Conservation (phyloP, 2,329 filamentous ascomycete genomes). For the Neonectria hederae region DNA sequence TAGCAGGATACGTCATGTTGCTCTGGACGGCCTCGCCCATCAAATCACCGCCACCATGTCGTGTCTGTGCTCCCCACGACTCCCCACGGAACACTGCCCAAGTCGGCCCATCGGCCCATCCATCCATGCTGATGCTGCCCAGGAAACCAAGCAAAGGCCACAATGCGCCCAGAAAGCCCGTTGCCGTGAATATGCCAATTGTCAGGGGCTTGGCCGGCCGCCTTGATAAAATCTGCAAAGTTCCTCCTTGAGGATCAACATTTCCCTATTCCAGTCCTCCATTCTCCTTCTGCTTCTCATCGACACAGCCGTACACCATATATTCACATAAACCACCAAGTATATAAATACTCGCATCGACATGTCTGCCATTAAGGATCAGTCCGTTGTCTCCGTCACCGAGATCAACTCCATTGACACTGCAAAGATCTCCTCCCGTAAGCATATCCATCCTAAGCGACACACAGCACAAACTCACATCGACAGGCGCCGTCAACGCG, state of each 20-base stretch:
- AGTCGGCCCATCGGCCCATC: constrained; percentile 43
- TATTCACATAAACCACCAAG: constrained; percentile 7
- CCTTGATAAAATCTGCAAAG: constrained; percentile 34
- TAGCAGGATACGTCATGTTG: constrained; percentile 14
- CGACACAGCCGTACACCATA: not conserved
- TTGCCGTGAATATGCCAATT: constrained; percentile 34
- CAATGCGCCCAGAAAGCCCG: constrained; percentile 39
- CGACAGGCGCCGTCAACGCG: constrained; percentile 34
- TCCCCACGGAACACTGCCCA: constrained; percentile 25
- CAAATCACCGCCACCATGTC: constrained; percentile 36
- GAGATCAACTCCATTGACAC: constrained; percentile 29
- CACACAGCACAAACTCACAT: constrained; percentile 26
- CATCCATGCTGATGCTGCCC: constrained; percentile 40
- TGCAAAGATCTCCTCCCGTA: constrained; percentile 28
- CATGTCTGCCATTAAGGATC: constrained; percentile 39
- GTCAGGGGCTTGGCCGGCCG: constrained; percentile 15
- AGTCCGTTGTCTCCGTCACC: constrained; percentile 29
- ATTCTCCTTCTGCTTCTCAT: constrained; percentile 11
- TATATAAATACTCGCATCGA: not conserved
- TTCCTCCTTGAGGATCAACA: constrained; percentile 5
- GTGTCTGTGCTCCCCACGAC: constrained; percentile 41
- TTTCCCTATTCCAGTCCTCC: not conserved
- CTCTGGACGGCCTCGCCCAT: too few relatives aligned
- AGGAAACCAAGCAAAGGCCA: constrained; percentile 38
- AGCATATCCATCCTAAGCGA: not conserved